A percentile compares a stretch with the other conserved stretches of the same genome.
These are phyloP conservation scores for Polytrichum formosum DNA, from an alignment of 225 moss, liverwort and hornwort species.

Conservation along the genomic window DNA sequence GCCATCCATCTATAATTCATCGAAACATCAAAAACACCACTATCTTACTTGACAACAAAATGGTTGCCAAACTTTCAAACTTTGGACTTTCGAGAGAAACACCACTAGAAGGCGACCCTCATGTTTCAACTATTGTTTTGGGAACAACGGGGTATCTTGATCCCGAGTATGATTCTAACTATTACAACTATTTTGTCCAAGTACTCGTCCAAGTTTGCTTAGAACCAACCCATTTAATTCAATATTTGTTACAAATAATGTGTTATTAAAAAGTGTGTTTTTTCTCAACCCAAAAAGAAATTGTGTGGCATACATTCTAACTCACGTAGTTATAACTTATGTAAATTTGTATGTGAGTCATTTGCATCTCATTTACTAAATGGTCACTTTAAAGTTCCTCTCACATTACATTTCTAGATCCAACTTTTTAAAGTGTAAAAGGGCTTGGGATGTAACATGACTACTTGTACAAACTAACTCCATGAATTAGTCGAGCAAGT, in stretches of 20 bases:
- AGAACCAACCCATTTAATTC: background rate
- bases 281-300: too few relatives aligned
- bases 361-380: too few relatives aligned
- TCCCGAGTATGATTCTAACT: conserved; percentile 47
- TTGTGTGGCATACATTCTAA: background rate
- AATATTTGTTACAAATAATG: background rate
- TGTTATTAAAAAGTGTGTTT: too few relatives aligned
- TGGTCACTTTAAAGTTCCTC: too few relatives aligned
- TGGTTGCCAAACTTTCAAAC: conserved; percentile 44
- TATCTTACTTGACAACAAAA: conserved; percentile 33
- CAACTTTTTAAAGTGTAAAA: too few relatives aligned
- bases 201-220: background rate
- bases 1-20: conserved; percentile 52
- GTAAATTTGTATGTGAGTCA: too few relatives aligned
- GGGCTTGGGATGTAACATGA: too few relatives aligned
- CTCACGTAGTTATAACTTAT: background rate
- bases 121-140: conserved; percentile 39
- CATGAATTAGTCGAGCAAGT: too few relatives aligned
- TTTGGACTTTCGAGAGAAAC: conserved; percentile 48
- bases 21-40: conserved; percentile 72
- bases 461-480: too few relatives aligned
- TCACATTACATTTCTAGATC: too few relatives aligned
- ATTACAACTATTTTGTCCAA: background rate
- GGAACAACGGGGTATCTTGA: conserved; percentile 74
- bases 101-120: conserved; percentile 13